Evolutionary conservation across 148 eudicot species (phyloP).

Genomic region (Rhododendron ferrugineum): DNA sequence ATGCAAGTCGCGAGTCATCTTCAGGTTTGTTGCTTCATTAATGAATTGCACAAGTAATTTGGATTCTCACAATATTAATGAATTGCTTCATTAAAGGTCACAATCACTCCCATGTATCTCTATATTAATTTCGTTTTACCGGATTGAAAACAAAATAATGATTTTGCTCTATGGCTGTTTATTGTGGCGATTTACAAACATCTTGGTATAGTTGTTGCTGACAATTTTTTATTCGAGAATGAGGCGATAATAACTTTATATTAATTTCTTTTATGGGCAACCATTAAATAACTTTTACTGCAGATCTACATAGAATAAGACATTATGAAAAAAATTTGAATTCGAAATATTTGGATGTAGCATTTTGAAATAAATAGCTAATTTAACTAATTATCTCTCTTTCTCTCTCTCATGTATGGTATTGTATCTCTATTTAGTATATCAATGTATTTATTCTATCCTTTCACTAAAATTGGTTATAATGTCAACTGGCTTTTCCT

Average conservation of each 20-base stretch:
- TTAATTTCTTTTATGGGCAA: no score
- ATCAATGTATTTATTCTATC: not conserved
- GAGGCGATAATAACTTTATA: not conserved
- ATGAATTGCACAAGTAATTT: not conserved
- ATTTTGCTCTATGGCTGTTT: not conserved
- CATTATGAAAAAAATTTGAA: no score
- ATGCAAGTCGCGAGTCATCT: slow-evolving; percentile 20
- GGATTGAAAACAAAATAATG: not conserved
- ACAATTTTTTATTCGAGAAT: no score
- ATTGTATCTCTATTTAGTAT: no score
- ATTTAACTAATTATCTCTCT: no score
- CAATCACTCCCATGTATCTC: not conserved
- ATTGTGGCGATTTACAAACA: not conserved
- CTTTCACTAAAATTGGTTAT: not conserved
- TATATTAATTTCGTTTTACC: not conserved
- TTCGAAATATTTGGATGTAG: not conserved
- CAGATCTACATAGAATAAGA: not conserved
- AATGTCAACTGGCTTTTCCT: not conserved
- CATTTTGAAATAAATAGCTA: not conserved
- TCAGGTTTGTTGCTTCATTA: slow-evolving; percentile 9
- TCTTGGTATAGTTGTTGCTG: not conserved
- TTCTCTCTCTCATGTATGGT: not conserved
- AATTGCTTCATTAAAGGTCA: not conserved
- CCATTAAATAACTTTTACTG: not conserved
- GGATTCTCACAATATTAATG: no score